Evolutionary conservation across 148 eudicot genomes (phyloP), one percentile per base, ranked within the genome.

Genomic region (Drosera capensis): DNA sequence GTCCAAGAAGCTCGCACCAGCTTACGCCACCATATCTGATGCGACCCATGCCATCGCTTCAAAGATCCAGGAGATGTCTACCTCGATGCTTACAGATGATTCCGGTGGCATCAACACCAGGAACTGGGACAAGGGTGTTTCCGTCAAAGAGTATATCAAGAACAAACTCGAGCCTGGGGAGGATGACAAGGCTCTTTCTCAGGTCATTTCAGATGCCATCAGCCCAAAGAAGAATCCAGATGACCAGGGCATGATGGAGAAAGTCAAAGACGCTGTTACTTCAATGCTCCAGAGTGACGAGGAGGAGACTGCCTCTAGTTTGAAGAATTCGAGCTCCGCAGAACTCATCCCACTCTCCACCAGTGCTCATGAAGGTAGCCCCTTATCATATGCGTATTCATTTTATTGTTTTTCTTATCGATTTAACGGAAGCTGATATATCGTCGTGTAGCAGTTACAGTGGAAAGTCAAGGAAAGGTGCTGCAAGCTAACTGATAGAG

Each of bases 121-220:
- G 15, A 63, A 24, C 23, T 66, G 56, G 62, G 80, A 77, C 22
- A 82, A 67, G 62, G 86, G 90, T 17, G 75, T 79, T 43, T 79
- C 86, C 0, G 73, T 82, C 53, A 77, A 58, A 58, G 90, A 87
- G 63, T 87, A 79, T 55, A 59, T 82, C 53, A 67, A 67, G 68
- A 49, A 51, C 29, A 80, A 77, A 68, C 29, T 79, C 3, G 83
- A 88, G 70, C 90, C 94, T 2, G 83, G 80, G 21, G 94, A 87
- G 49, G 82, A 75, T 49, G 96, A 79, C 44, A 68, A 57, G 52
- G 80, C 79, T 17, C 83, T 79, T 48, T 79, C 80, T 41, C 74
- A 67, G 57, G 86, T 60, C 8, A 82, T 88, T 49, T 67, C 86
- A 2, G 72, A 79, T 25, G 71, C 78, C 43, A 74, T 79, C 0